These are phyloP conservation scores for Calonectria multiphialidica DNA, from an alignment of 2,329 filamentous ascomycete species.

Conservation along the genomic window DNA sequence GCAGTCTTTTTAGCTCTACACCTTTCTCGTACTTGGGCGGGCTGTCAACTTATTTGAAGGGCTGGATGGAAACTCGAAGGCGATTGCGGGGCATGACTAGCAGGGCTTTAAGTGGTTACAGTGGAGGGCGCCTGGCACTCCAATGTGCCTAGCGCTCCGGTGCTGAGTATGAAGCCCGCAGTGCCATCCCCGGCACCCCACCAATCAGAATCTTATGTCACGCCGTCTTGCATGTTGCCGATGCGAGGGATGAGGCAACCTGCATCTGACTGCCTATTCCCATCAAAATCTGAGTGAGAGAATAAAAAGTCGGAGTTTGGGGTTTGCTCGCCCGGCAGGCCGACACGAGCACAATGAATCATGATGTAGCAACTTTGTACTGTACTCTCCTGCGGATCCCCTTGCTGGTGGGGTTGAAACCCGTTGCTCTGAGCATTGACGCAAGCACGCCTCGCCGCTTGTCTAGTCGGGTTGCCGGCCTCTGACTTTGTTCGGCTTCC, in stretches of 20 bases:
- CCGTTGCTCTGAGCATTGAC: slow-evolving; percentile 34
- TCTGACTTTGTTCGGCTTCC: slow-evolving; percentile 2
- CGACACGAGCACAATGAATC: background rate
- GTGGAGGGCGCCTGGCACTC: slow-evolving; percentile 5
- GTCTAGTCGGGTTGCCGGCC: slow-evolving; percentile 15
- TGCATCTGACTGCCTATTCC: slow-evolving; percentile 6
- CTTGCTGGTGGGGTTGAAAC: slow-evolving; percentile 8
- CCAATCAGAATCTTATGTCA: slow-evolving; percentile 20
- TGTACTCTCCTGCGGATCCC: background rate
- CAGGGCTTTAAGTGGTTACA: slow-evolving; percentile 27
- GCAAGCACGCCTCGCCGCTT: slow-evolving; percentile 31
- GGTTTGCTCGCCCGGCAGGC: slow-evolving; percentile 11
- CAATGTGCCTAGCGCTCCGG: slow-evolving; percentile 9
- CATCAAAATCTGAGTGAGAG: slow-evolving; percentile 11
- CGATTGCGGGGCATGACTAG: slow-evolving; percentile 26
- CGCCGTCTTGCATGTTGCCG: slow-evolving; percentile 19
- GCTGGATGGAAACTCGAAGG: slow-evolving; percentile 10
- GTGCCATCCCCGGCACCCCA: background rate
- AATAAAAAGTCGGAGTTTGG: slow-evolving; percentile 1
- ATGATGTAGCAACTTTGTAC: background rate
- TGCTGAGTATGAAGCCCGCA: background rate
- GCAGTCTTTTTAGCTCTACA: background rate
- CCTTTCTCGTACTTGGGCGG: background rate
- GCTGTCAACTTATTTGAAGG: slow-evolving; percentile 4
- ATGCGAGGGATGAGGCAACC: slow-evolving; percentile 9